Evolutionary conservation across 129 eudicot genomes (phyloP).

Genomic region (Flaveria ramosissima): DNA sequence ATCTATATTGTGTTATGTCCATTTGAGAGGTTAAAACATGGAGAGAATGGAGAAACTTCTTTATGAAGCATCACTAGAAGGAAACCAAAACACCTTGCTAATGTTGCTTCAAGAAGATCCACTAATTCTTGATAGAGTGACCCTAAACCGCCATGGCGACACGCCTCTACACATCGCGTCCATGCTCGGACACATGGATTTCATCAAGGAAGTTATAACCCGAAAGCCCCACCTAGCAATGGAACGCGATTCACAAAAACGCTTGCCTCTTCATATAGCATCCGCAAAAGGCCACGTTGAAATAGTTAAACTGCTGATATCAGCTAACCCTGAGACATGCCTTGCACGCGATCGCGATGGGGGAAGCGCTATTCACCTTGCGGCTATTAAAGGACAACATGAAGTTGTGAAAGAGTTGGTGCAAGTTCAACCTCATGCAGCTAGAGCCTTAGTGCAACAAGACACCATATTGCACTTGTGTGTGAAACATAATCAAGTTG

Average conservation of each 20-base stretch:
- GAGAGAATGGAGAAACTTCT: conserved; percentile 32
- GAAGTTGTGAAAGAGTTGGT: conserved; percentile 41
- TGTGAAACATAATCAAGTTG: conserved; percentile 45
- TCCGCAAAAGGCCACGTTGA: conserved; percentile 49
- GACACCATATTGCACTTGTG: conserved; percentile 56
- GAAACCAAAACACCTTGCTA: conserved; percentile 24
- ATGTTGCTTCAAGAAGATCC: conserved; percentile 43
- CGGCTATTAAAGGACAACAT: conserved; percentile 50
- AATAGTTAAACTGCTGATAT: conserved; percentile 29
- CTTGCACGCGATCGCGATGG: conserved; percentile 46
- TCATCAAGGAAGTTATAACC: conserved; percentile 31
- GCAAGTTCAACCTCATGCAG: conserved; percentile 39
- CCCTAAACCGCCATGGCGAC: conserved; percentile 16
- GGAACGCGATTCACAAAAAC: conserved; percentile 39
- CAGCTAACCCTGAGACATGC: conserved; percentile 34
- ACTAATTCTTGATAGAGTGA: conserved; percentile 40
- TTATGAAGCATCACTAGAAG: conserved; percentile 48
- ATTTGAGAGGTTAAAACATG: not conserved
- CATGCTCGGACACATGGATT: conserved; percentile 35
- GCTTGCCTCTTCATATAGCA: conserved; percentile 55
- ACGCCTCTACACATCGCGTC: conserved; percentile 56
- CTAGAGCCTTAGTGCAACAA: conserved; percentile 29
- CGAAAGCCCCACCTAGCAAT: conserved; percentile 40
- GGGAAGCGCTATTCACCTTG: conserved; percentile 54
- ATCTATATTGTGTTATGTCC: not conserved